phyloP scores from a whole-genome alignment of 148 eudicot genomes.

The Chenopodium formosanum region DNA sequence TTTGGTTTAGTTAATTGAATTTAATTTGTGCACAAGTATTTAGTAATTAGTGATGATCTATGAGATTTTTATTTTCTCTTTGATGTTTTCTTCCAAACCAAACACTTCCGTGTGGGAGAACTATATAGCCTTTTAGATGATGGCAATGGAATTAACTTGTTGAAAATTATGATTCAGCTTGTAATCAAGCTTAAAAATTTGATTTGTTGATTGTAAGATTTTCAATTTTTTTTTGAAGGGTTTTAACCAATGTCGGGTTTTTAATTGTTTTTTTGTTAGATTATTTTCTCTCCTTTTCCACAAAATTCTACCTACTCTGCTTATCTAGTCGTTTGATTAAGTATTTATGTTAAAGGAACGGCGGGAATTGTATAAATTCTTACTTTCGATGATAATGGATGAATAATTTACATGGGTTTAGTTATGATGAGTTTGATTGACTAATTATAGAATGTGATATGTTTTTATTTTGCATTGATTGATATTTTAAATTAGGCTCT shows the following conservation, averaged over 20 bases:
- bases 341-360: no score
- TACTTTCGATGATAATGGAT: no score
- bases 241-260: neutral
- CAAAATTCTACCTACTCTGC: no score
- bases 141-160: neutral
- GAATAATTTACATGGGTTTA: neutral
- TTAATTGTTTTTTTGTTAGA: no score
- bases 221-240: no score
- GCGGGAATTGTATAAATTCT: no score
- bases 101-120: neutral
- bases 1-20: no score
- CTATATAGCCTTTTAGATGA: neutral
- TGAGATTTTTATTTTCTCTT: no score
- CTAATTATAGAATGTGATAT: neutral
- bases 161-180: neutral
- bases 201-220: neutral
- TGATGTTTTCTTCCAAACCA: neutral
- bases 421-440: neutral
- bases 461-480: neutral
- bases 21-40: no score
- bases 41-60: no score
- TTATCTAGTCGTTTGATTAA: no score
- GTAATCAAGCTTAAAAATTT: neutral
- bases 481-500: neutral
- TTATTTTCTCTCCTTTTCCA: no score